These are phyloP conservation scores for Talaromyces sp. DNA, from an alignment of 2,329 filamentous ascomycete species.

Conservation along the genomic window DNA sequence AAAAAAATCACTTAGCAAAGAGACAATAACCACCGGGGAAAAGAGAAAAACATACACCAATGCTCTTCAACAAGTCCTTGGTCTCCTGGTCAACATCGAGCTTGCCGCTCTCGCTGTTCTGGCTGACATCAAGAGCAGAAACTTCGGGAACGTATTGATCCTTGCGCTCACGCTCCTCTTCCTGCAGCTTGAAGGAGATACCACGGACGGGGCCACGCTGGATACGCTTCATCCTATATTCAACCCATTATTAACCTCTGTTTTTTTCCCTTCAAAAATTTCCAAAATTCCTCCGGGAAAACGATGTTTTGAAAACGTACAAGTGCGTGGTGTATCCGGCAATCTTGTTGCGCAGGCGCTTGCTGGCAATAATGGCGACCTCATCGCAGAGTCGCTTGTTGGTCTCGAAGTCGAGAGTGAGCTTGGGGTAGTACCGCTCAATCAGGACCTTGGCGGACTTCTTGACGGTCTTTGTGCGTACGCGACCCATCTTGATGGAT, in stretches of 20 bases:
- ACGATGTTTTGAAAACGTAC: conserved; percentile 16
- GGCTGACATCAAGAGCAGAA: conserved; percentile 95
- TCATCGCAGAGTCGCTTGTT: conserved; percentile 99
- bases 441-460: conserved; percentile 99
- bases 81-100: conserved; percentile 96
- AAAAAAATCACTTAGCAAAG: neutral
- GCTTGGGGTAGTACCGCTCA: conserved; percentile 94
- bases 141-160: conserved; percentile 99
- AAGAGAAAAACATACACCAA: conserved; percentile 70
- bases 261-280: neutral
- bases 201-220: conserved; percentile 98
- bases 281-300: neutral
- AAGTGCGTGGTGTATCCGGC: conserved; percentile 96
- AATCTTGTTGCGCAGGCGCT: conserved; percentile 99
- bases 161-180: conserved; percentile 99
- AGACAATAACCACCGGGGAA: conserved; percentile 8
- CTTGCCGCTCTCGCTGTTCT: conserved; percentile 84
- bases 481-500: conserved; percentile 46
- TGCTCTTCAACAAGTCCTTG: conserved; percentile 97
- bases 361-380: conserved; percentile 97
- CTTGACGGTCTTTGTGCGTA: conserved; percentile 61
- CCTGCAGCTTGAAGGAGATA: conserved; percentile 99
- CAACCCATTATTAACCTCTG: neutral
- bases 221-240: conserved; percentile 91
- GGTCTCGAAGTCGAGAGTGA: conserved; percentile 99